Base-by-base conservation (phyloP, 805 yeast species). In the Yarrowia hollandica region DNA sequence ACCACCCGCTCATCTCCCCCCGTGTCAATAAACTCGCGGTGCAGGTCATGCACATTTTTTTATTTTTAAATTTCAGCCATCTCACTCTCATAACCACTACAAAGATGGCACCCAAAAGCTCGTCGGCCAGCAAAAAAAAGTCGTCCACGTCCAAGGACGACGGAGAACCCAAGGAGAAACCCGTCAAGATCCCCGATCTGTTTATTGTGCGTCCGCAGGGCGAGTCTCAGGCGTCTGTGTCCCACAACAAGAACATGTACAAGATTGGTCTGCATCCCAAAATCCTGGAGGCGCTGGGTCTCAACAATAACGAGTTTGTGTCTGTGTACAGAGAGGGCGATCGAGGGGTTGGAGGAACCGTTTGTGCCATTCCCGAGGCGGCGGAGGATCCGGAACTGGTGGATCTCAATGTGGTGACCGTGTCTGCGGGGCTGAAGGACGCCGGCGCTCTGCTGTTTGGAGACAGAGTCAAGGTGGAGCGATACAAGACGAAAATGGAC, bases 401-500 rank as follows among this genome's bases (percentile, higher is more conserved):
- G 33, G 72, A 69, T 14, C 14, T 38, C 3, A 69, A 67, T 19
- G 60, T 65, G 2, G 61, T 71, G 7, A 69, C 65, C 37, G 50
- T 74, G 9, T 62, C 71, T 14, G 14, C 41, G 7, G 62, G 61
- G 5, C 60, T 80, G 34, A 69, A 84, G 62, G 64, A 72, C 6
- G 71, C 77, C 2, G 73, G 76, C 11, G 78, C 75, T 38, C 63
- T 79, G 1, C 61, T 78, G 4, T 69, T 79, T 5, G 86, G 86
- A 41, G 85, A 82, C 59, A 68, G 84, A 42, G 62, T 82, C 18
- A 73, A 73, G 25, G 63, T 92, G 0, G 66, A 68, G 11, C 84
- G 79, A 64, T 73, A 71, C 5, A 64, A 69, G 2, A 86, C 82
- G 60, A 33, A 44, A 16, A 89, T 90, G 3, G 71, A 69, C 2